phyloP scores from a whole-genome alignment of 108 stramenopile genomes.

The Cyclostephanos invisitatus region DNA sequence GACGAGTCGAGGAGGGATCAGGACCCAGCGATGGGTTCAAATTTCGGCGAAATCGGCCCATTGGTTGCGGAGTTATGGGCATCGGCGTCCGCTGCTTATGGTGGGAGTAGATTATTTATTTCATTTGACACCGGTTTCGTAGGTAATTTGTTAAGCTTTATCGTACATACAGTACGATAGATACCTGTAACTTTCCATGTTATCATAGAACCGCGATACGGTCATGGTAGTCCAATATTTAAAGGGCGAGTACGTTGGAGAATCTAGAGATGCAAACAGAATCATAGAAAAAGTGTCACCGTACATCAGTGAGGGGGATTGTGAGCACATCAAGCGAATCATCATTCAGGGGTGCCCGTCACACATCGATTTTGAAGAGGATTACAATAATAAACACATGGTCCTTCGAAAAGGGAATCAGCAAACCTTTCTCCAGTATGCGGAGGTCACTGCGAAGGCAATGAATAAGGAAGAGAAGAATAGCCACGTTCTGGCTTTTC shows the following conservation, averaged over 20 bases:
- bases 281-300: neutral
- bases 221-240: slow-evolving; percentile 1
- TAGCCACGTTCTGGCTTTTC: slow-evolving; percentile 12
- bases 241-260: slow-evolving; percentile 12
- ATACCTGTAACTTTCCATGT: no score
- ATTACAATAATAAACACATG: neutral
- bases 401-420: slow-evolving; percentile 10
- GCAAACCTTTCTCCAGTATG: neutral
- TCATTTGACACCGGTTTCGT: no score
- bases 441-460: neutral
- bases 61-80: no score
- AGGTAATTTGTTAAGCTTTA: no score
- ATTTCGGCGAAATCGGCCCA: no score
- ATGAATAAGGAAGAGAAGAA: slow-evolving; percentile 23
- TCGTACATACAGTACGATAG: no score
- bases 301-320: neutral
- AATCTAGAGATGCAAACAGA: neutral
- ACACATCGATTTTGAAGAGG: neutral
- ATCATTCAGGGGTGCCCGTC: neutral
- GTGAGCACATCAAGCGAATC: neutral
- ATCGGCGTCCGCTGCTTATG: no score
- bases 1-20: no score
- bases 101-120: no score
- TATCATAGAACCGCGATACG: no score
- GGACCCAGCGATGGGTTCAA: no score